Conservation (phyloP, 2,329 filamentous ascomycete species). For the Colletotrichum coccodes region DNA sequence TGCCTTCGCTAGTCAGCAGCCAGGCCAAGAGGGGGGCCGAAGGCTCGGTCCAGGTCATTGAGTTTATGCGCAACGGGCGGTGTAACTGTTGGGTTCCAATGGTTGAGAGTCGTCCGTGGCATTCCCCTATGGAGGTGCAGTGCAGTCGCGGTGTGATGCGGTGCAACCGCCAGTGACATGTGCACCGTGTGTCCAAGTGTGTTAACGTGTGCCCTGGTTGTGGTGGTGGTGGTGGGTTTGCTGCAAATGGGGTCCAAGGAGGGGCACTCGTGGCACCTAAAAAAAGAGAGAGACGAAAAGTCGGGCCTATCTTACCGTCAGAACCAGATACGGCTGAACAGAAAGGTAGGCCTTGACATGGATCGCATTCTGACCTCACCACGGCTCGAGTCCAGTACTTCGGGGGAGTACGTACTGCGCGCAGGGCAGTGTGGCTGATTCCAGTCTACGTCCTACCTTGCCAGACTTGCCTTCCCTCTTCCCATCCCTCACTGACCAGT, state of each 20-base stretch:
- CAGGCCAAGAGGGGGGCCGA: neutral
- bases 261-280: conserved; percentile 28
- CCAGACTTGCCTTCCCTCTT: neutral
- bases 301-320: neutral
- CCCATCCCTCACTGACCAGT: conserved; percentile 11
- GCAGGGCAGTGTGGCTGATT: conserved; percentile 5
- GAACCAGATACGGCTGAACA: conserved; percentile 14
- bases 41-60: conserved; percentile 5
- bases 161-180: neutral
- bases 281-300: conserved; percentile 12
- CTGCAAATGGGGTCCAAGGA: conserved; percentile 23
- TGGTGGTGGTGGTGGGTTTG: neutral
- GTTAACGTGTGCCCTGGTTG: neutral
- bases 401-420: neutral
- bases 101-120: conserved; percentile 11
- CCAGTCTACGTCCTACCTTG: neutral
- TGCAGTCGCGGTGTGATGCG: neutral
- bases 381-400: neutral
- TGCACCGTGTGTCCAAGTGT: neutral
- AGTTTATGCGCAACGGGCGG: conserved; percentile 15
- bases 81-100: conserved; percentile 28
- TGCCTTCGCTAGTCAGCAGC: conserved; percentile 9
- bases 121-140: neutral
- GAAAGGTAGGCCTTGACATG: neutral
- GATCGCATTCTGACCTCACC: conserved; percentile 8